Conservation (phyloP, 2,329 filamentous ascomycete genomes). For the Mariannaea elegans region DNA sequence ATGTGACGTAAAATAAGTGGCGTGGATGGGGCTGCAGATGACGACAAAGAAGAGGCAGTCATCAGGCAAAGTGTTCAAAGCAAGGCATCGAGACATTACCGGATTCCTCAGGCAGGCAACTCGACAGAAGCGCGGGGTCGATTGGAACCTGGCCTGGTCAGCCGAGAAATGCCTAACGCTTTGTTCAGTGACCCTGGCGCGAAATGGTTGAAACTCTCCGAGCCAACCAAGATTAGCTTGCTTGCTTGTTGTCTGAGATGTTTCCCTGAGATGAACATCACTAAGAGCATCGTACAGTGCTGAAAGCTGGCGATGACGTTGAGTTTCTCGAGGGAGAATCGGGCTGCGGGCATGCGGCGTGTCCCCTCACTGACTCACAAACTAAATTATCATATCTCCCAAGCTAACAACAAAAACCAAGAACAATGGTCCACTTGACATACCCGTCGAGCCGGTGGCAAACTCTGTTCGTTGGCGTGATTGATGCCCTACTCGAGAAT, state of each 20-base stretch:
- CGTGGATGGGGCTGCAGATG: slow-evolving; percentile 11
- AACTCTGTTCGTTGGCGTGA: neutral
- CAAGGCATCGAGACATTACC: slow-evolving; percentile 11
- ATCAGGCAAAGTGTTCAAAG: slow-evolving; percentile 5
- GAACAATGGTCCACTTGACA: neutral
- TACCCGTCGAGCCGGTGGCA: neutral
- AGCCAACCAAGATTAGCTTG: neutral
- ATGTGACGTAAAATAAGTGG: slow-evolving; percentile 3
- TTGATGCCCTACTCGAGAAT: neutral
- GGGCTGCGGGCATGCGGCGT: too few relatives aligned
- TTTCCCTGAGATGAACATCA: neutral
- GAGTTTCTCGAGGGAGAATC: too few relatives aligned
- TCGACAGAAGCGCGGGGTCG: slow-evolving; percentile 7
- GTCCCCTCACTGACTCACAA: too few relatives aligned
- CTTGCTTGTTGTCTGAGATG: neutral
- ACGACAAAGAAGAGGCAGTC: slow-evolving; percentile 7
- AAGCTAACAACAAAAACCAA: neutral
- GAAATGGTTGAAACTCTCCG: neutral
- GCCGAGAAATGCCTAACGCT: neutral
- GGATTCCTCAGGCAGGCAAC: neutral
- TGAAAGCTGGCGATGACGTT: too few relatives aligned
- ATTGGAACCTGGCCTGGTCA: neutral
- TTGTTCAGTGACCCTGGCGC: neutral
- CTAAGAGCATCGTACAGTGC: too few relatives aligned
- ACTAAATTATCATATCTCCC: neutral